Conservation (phyloP, 2,329 filamentous ascomycete species). For the Capronia coronata region DNA sequence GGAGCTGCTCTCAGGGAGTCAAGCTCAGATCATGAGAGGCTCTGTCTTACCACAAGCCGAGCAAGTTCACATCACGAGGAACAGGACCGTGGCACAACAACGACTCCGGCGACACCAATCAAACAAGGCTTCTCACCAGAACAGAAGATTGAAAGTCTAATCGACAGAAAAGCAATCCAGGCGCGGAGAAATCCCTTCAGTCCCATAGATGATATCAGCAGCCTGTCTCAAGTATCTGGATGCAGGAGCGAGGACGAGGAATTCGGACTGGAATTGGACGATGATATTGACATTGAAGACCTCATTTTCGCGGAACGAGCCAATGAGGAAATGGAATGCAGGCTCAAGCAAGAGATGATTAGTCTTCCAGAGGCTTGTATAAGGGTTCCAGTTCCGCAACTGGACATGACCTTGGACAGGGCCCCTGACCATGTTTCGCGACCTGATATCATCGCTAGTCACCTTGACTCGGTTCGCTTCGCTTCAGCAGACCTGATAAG, state of each 20-base stretch:
- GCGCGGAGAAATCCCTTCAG: not conserved
- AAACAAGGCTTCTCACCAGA: not conserved
- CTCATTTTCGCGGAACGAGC: not conserved
- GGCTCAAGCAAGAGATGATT: not conserved
- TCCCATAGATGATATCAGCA: not conserved
- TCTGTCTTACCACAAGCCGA: not conserved
- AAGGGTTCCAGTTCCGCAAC: not conserved
- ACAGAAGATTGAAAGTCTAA: too few relatives aligned
- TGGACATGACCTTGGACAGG: not conserved
- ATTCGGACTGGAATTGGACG: not conserved
- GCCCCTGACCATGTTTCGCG: not conserved
- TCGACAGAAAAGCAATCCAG: too few relatives aligned
- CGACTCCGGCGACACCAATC: not conserved
- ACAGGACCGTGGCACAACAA: not conserved
- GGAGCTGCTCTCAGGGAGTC: too few relatives aligned
- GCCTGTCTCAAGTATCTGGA: not conserved
- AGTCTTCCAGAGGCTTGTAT: not conserved
- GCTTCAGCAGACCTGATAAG: not conserved
- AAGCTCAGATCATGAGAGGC: not conserved
- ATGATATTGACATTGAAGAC: slow-evolving; percentile 1
- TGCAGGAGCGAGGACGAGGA: not conserved
- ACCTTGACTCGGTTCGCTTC: not conserved
- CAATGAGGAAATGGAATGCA: not conserved
- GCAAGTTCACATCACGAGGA: not conserved
- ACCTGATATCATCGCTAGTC: not conserved